phyloP scores from a whole-genome alignment of 129 eudicot species.

The Pittosporum tobira region DNA sequence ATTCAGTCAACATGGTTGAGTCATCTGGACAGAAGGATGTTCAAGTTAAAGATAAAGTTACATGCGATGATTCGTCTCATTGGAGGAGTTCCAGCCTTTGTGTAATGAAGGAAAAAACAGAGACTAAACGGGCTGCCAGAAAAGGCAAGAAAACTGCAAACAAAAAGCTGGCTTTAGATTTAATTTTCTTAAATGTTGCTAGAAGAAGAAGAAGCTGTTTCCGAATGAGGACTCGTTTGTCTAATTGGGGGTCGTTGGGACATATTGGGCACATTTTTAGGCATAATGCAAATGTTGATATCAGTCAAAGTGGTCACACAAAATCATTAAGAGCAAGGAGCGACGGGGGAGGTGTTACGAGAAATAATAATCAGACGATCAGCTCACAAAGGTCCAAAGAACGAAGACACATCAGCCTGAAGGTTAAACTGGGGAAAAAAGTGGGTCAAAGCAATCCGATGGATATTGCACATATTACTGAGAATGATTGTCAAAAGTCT shows the following conservation, averaged over 20 bases:
- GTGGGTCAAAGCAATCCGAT: constrained; percentile 22
- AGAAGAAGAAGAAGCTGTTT: constrained; percentile 55
- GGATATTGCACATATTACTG: constrained; percentile 24
- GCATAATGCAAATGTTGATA: too few species aligned
- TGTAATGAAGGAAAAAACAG: too few species aligned
- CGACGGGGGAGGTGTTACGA: constrained; percentile 21
- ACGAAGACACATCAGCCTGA: constrained; percentile 47
- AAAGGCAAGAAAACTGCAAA: constrained; percentile 25
- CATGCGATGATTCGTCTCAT: too few species aligned
- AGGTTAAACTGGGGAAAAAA: constrained; percentile 47
- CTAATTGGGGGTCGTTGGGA: constrained; percentile 59
- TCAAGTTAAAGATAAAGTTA: too few species aligned
- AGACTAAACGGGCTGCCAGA: too few species aligned
- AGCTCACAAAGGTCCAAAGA: constrained; percentile 20
- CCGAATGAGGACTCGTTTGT: constrained; percentile 37
- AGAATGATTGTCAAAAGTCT: constrained; percentile 20
- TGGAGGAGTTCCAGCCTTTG: too few species aligned
- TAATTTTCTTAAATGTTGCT: constrained; percentile 30
- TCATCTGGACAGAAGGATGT: too few species aligned
- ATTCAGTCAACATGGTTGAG: too few species aligned
- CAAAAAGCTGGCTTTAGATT: constrained; percentile 35
- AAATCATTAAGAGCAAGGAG: constrained; percentile 21
- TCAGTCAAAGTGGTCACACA: too few species aligned
- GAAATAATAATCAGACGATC: constrained; percentile 16
- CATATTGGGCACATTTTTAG: constrained; percentile 34